Conservation (phyloP, 768 basidiomycete genomes). For the Cyclocybe aegerita region DNA sequence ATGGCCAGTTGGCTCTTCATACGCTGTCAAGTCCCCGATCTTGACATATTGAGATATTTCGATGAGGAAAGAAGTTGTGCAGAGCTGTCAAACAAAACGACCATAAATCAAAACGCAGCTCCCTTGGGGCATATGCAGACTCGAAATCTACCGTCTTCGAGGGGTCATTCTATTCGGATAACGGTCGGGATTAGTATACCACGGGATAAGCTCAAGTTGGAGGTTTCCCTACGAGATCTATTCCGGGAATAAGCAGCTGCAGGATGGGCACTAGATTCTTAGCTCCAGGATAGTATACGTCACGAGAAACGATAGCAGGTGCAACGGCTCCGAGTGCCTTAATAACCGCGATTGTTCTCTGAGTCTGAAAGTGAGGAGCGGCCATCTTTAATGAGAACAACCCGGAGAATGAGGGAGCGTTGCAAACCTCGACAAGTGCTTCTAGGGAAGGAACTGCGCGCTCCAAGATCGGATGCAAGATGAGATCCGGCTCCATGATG, state of each 20-base stretch:
- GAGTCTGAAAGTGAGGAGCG: conserved; percentile 50
- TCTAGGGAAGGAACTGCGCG: conserved; percentile 86
- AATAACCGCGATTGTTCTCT: conserved; percentile 82
- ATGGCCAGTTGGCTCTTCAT: conserved; percentile 23
- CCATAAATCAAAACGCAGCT: neutral
- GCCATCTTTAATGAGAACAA: conserved; percentile 1
- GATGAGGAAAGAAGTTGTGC: conserved; percentile 72
- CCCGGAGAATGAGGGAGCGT: neutral
- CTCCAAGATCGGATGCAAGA: conserved; percentile 79
- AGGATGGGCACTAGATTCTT: conserved; percentile 80
- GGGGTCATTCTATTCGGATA: conserved; percentile 62
- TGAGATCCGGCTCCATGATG: conserved; percentile 82
- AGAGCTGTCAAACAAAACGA: conserved; percentile 43
- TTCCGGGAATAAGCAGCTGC: conserved; percentile 80
- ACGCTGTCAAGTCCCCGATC: conserved; percentile 60
- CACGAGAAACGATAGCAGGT: conserved; percentile 75
- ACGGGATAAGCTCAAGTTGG: neutral
- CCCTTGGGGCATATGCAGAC: conserved; percentile 6
- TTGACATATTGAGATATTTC: conserved; percentile 76
- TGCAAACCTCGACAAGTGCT: conserved; percentile 74
- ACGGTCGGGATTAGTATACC: neutral
- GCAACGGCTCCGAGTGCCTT: conserved; percentile 82
- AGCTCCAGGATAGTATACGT: conserved; percentile 78
- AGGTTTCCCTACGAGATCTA: conserved; percentile 65
- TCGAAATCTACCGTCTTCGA: conserved; percentile 64